Percentiles rank a stretch among this genome's conserved stretches.
Conservation (phyloP, 768 basidiomycete species). For the Trametes cingulata region DNA sequence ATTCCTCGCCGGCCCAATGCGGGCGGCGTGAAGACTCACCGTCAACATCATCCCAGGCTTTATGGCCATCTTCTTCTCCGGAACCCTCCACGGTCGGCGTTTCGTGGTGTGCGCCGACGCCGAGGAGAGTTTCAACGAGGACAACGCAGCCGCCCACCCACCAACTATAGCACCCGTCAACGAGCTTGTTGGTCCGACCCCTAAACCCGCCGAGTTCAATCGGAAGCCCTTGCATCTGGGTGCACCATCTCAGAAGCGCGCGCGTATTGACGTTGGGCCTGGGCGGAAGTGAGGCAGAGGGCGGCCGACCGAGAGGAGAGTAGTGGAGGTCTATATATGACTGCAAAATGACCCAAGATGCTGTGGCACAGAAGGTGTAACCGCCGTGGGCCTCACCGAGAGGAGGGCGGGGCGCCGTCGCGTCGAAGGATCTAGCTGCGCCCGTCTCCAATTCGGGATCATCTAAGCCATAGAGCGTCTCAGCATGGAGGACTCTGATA, state of each 20-base stretch:
- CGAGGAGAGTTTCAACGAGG: constrained; percentile 60
- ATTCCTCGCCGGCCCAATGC: neutral
- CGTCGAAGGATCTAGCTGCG: constrained; percentile 1
- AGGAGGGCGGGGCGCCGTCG: constrained; percentile 59
- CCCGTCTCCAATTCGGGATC: constrained; percentile 1
- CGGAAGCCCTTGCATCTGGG: constrained; percentile 80
- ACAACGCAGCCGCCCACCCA: constrained; percentile 93
- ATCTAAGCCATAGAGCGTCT: constrained; percentile 12
- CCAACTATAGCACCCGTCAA: constrained; percentile 99
- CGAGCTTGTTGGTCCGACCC: constrained; percentile 96
- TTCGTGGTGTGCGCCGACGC: constrained; percentile 24
- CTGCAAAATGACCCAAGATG: constrained; percentile 77
- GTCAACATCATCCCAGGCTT: constrained; percentile 72
- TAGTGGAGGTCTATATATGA: constrained; percentile 45
- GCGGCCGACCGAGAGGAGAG: neutral
- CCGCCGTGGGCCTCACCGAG: constrained; percentile 98
- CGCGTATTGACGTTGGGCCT: constrained; percentile 55
- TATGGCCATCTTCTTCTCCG: constrained; percentile 34
- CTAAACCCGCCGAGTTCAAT: constrained; percentile 90
- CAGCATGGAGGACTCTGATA: constrained; percentile 69
- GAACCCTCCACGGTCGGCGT: constrained; percentile 30
- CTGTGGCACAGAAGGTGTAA: constrained; percentile 92
- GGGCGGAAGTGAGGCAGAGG: constrained; percentile 19
- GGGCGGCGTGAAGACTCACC: constrained; percentile 41
- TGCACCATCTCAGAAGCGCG: constrained; percentile 76